These are phyloP conservation scores for Solanum chmielewskii DNA, from an alignment of 257 asterid genomes.

Conservation along the genomic window DNA sequence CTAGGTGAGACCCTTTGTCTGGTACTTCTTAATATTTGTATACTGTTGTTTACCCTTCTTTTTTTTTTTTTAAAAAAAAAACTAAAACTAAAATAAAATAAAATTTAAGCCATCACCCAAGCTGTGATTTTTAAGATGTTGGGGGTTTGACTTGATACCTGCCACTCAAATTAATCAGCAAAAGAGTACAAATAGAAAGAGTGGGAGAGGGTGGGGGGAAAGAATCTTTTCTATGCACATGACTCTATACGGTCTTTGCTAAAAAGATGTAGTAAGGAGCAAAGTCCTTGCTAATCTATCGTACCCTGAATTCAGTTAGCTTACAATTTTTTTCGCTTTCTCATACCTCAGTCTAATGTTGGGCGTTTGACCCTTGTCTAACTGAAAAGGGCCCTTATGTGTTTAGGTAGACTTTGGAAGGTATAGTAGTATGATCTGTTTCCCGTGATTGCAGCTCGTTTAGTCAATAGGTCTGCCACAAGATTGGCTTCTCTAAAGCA, in stretches of 20 bases:
- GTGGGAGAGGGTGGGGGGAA: not conserved
- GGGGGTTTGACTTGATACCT: not conserved
- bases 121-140: not conserved
- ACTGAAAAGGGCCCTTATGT: not conserved
- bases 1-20: conserved; percentile 31
- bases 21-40: not conserved
- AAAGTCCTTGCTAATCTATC: not conserved
- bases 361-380: not conserved
- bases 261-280: not conserved
- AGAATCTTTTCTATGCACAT: not conserved
- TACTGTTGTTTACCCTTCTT: not conserved
- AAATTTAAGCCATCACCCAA: not conserved
- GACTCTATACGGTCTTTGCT: not conserved
- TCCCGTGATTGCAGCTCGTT: not conserved
- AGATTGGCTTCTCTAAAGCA: not conserved
- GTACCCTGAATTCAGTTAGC: not conserved
- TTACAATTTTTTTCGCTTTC: not conserved
- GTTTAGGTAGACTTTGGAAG: not conserved
- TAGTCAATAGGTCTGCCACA: not conserved
- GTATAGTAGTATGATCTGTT: not conserved
- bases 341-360: not conserved
- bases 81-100: too few species aligned
- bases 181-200: not conserved
- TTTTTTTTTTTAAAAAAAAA: not conserved
- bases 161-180: not conserved